Evolutionary conservation across 2,329 filamentous ascomycete genomes (phyloP).

Genomic region (Tolypocladium album): DNA sequence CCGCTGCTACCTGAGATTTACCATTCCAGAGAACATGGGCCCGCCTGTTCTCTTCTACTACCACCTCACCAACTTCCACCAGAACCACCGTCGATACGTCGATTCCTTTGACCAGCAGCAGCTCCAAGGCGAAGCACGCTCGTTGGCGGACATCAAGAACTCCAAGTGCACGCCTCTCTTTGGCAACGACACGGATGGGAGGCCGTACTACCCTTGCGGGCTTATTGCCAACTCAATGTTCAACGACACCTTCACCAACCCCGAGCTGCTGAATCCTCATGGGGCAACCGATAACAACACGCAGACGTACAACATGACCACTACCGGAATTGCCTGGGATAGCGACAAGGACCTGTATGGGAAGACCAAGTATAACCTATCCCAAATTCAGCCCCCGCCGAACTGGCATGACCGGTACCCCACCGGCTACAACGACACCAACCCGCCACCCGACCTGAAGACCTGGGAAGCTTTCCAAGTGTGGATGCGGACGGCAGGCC

Average conservation of each 20-base stretch:
- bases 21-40: slow-evolving; percentile 66
- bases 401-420: slow-evolving; percentile 72
- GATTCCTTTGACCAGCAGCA: slow-evolving; percentile 79
- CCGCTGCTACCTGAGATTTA: slow-evolving; percentile 67
- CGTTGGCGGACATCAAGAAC: slow-evolving; percentile 46
- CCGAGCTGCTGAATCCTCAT: slow-evolving; percentile 46
- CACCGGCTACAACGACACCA: slow-evolving; percentile 53
- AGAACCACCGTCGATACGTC: slow-evolving; percentile 95
- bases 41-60: slow-evolving; percentile 91
- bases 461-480: slow-evolving; percentile 83
- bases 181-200: slow-evolving; percentile 30
- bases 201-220: slow-evolving; percentile 87
- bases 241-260: slow-evolving; percentile 76
- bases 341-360: slow-evolving; percentile 76
- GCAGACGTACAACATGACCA: slow-evolving; percentile 63
- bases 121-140: slow-evolving; percentile 58
- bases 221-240: slow-evolving; percentile 95
- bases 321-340: slow-evolving; percentile 74
- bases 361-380: slow-evolving; percentile 50
- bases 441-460: slow-evolving; percentile 60
- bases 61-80: slow-evolving; percentile 93
- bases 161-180: slow-evolving; percentile 70
- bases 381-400: slow-evolving; percentile 67
- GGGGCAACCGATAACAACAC: slow-evolving; percentile 16
- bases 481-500: slow-evolving; percentile 95